Evolutionary conservation across 208 protist genomes (phyloP), one percentile per base, ranked within the genome.

Genomic region (Tetramitus jugosus): DNA sequence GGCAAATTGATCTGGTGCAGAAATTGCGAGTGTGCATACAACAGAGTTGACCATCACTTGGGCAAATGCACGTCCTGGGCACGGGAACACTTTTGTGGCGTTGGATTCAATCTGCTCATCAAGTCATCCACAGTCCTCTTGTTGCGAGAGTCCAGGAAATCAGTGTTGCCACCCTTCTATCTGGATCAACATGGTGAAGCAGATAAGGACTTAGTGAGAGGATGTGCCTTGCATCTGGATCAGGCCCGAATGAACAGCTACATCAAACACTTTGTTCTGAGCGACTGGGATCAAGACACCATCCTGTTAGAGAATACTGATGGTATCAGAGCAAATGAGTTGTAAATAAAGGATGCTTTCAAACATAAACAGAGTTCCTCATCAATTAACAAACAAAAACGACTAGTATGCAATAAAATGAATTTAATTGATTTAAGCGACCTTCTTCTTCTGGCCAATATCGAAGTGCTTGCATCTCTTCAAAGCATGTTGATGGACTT

Each of bases 381-480:
- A n/a, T n/a, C n/a, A n/a, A n/a, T n/a, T n/a, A n/a, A n/a, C n/a
- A n/a, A n/a, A n/a, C n/a, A n/a, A n/a, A n/a, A n/a, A n/a, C n/a
- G n/a, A n/a, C n/a, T n/a, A n/a, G n/a, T n/a, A n/a, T n/a, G n/a
- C n/a, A n/a, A n/a, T n/a, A n/a, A n/a, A n/a, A n/a, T n/a, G n/a
- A n/a, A n/a, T n/a, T n/a, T n/a, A n/a, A n/a, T n/a, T n/a, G n/a
- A n/a, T n/a, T n/a, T n/a, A n/a, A n/a, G n/a, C n/a, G n/a, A n/a
- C n/a, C n/a, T 91, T 93, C 82, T 91, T 91, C 76, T 92, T 96
- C 82, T 94, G 93, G 79, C 94, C 95, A 79, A 99, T 91, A 91
- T 98, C 95, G 85, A 99, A 98, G 93, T 97, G 94, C 92, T 99
- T 98, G 80, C 93, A 96, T 86, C 97, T 91, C 91, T 98, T 98